Evolutionary conservation across 1,284 basidiomycete genomes (phyloP).

Genomic region (Hortiboletus rubellus): DNA sequence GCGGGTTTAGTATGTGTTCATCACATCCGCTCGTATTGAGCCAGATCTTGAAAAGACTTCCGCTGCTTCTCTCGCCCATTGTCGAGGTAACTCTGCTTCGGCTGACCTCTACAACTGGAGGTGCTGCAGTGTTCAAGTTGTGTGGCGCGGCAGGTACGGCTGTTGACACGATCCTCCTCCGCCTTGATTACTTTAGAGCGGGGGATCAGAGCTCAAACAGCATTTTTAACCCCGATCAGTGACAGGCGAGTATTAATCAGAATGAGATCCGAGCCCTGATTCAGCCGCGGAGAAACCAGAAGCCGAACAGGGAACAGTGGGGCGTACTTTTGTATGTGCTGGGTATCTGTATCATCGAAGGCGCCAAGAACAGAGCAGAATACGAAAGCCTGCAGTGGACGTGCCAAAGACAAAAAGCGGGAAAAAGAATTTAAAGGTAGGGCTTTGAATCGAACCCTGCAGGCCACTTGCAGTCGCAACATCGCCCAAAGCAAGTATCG

Average conservation of each 20-base stretch:
- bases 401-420: neutral
- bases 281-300: neutral
- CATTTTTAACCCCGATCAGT: neutral
- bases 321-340: neutral
- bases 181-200: neutral
- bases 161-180: too few species aligned
- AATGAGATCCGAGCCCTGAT: neutral
- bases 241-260: neutral
- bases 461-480: conserved; percentile 42
- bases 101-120: neutral
- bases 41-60: too few species aligned
- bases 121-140: neutral
- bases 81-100: too few species aligned
- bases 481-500: conserved; percentile 47
- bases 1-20: too few species aligned
- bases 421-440: neutral
- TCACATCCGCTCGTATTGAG: too few species aligned
- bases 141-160: too few species aligned
- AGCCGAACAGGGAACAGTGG: neutral
- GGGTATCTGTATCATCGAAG: neutral
- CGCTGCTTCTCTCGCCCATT: too few species aligned
- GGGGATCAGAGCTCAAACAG: neutral
- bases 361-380: neutral
- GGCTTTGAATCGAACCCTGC: conserved; percentile 45
- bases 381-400: too few species aligned